Evolutionary conservation across 2,329 filamentous ascomycete species (phyloP).

Genomic region (Talaromyces marneffei): DNA sequence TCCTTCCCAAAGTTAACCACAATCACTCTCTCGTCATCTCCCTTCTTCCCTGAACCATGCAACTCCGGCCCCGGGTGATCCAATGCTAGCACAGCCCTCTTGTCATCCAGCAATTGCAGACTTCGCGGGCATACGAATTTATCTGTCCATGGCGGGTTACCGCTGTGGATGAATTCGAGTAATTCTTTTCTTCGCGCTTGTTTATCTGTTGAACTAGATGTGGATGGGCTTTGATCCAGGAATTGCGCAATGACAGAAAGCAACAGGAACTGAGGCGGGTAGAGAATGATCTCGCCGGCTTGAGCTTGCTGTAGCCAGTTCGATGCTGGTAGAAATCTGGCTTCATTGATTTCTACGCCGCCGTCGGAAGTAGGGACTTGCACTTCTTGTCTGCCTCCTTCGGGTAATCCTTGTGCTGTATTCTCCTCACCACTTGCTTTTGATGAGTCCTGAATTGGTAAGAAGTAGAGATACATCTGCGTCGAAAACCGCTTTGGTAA

Average conservation of each 20-base stretch:
- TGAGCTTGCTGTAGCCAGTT: constrained; percentile 64
- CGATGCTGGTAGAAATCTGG: constrained; percentile 65
- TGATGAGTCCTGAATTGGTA: constrained; percentile 54
- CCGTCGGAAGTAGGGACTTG: constrained; percentile 68
- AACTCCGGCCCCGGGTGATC: constrained; percentile 53
- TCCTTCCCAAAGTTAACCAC: constrained; percentile 53
- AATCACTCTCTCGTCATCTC: constrained; percentile 51
- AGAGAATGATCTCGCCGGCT: constrained; percentile 68
- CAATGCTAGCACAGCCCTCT: constrained; percentile 48
- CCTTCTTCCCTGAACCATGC: constrained; percentile 43
- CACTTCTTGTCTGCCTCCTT: constrained; percentile 51
- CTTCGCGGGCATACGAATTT: constrained; percentile 44
- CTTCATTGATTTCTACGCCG: constrained; percentile 65
- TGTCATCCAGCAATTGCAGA: constrained; percentile 39
- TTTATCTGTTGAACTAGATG: constrained; percentile 19
- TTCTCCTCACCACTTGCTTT: constrained; percentile 9
- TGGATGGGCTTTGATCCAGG: constrained; percentile 36
- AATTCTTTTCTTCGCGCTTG: constrained; percentile 41
- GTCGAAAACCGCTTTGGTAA: constrained; percentile 77
- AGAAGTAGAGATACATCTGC: constrained; percentile 93
- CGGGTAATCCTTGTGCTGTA: constrained; percentile 26
- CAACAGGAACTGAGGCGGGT: constrained; percentile 75
- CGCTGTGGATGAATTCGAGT: constrained; percentile 44
- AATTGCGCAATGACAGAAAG: constrained; percentile 48
- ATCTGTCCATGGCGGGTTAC: constrained; percentile 41